These are phyloP conservation scores for Aspergillus indologenus DNA, from an alignment of 495 filamentous ascomycete species.

Conservation along the genomic window DNA sequence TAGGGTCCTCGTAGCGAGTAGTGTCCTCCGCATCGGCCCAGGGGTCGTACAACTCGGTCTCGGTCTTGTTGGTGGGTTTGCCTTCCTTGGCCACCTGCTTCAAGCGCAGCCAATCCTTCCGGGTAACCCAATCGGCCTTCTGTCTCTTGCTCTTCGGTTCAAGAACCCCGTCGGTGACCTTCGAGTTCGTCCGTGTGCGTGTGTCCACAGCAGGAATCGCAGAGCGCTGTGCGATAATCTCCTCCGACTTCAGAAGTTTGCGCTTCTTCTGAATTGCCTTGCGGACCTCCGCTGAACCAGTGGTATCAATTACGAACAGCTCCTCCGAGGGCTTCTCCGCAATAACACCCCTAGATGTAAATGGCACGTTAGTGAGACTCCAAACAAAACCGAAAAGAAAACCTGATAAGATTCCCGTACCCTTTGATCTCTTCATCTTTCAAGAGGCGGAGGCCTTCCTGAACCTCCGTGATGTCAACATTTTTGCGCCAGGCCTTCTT, in stretches of 20 bases:
- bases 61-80: conserved; percentile 54
- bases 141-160: conserved; percentile 64
- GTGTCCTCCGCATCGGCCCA: conserved; percentile 61
- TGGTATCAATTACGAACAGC: conserved; percentile 78
- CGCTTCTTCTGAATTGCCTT: conserved; percentile 60
- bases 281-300: conserved; percentile 59
- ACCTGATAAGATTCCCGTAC: conserved; percentile 42
- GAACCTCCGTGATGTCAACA: conserved; percentile 83
- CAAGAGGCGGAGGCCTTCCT: conserved; percentile 75
- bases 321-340: conserved; percentile 73
- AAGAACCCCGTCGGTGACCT: conserved; percentile 64
- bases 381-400: not conserved
- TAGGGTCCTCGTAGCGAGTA: conserved; percentile 43
- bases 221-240: conserved; percentile 84
- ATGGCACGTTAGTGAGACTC: conserved; percentile 15
- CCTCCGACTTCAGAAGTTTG: conserved; percentile 80
- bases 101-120: conserved; percentile 74
- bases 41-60: conserved; percentile 63
- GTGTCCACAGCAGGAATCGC: conserved; percentile 71
- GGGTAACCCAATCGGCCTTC: conserved; percentile 69
- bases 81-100: conserved; percentile 73
- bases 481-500: conserved; percentile 99
- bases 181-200: conserved; percentile 64
- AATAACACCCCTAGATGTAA: conserved; percentile 64
- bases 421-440: conserved; percentile 87